phyloP scores from a whole-genome alignment of 2,329 filamentous ascomycete species.

The Epichloe sp. region DNA sequence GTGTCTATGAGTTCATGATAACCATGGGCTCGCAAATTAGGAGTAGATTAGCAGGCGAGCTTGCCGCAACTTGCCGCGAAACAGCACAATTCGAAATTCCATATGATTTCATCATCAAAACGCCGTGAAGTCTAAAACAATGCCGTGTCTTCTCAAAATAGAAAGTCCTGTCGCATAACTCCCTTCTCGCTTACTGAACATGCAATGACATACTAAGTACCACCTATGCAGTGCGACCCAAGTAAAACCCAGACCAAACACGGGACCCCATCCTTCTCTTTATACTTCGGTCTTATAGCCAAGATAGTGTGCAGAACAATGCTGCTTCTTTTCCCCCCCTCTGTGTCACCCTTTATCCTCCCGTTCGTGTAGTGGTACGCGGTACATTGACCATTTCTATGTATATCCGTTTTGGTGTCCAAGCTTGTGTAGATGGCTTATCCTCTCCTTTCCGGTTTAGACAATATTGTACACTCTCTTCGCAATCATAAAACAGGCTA shows the following conservation, averaged over 20 bases:
- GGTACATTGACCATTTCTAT: no score
- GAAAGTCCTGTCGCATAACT: no score
- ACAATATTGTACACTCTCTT: constrained; percentile 77
- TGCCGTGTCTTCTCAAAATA: no score
- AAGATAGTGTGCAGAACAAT: not conserved
- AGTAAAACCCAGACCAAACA: not conserved
- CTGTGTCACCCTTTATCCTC: no score
- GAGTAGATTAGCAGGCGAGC: not conserved
- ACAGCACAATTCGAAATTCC: not conserved
- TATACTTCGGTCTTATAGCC: not conserved
- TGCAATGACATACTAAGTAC: no score
- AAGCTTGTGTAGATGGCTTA: not conserved
- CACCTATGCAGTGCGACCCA: not conserved
- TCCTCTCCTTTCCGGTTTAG: constrained; percentile 18
- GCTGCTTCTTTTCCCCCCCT: not conserved
- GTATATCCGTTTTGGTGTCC: not conserved
- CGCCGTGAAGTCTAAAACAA: not conserved
- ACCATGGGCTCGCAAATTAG: not conserved
- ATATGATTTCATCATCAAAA: not conserved
- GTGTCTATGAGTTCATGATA: not conserved
- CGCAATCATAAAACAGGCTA: constrained; percentile 67
- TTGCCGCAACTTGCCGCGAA: not conserved
- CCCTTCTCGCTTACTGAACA: no score
- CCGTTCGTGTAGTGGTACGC: no score
- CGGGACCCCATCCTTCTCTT: not conserved